Conservation (phyloP, 2,329 filamentous ascomycete species). For the Paraconiothyrium sp. region DNA sequence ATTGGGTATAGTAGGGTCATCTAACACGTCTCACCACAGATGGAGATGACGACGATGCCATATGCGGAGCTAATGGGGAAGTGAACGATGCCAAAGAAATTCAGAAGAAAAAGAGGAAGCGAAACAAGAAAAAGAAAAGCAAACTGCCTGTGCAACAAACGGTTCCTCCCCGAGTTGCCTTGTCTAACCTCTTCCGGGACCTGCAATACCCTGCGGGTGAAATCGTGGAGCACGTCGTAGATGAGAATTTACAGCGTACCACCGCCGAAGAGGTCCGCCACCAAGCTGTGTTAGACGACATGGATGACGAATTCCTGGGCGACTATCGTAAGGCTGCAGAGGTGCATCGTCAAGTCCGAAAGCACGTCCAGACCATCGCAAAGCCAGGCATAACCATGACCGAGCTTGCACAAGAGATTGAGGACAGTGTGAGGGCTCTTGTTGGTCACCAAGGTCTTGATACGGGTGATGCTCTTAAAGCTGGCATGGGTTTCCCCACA, state of each 20-base stretch:
- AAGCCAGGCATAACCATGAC: slow-evolving; percentile 81
- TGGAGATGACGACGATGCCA: slow-evolving; percentile 59
- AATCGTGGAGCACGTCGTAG: slow-evolving; percentile 72
- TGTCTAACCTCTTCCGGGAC: slow-evolving; percentile 75
- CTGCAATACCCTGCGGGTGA: slow-evolving; percentile 77
- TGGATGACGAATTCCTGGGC: slow-evolving; percentile 77
- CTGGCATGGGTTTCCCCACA: slow-evolving; percentile 85
- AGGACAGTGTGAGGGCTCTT: slow-evolving; percentile 78
- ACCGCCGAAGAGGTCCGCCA: slow-evolving; percentile 85
- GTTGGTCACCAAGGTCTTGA: slow-evolving; percentile 78
- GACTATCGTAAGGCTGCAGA: slow-evolving; percentile 89
- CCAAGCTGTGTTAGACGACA: slow-evolving; percentile 68
- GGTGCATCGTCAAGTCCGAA: slow-evolving; percentile 83
- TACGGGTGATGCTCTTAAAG: slow-evolving; percentile 79
- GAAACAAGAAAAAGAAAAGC: slow-evolving; percentile 78
- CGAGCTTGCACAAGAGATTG: slow-evolving; percentile 83
- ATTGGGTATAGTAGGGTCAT: background rate
- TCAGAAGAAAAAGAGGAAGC: slow-evolving; percentile 77
- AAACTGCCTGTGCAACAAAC: slow-evolving; percentile 71
- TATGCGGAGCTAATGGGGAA: slow-evolving; percentile 46
- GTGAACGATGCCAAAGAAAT: slow-evolving; percentile 32
- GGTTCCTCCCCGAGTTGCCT: slow-evolving; percentile 74
- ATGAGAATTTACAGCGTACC: slow-evolving; percentile 80
- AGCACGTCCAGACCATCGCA: slow-evolving; percentile 79
- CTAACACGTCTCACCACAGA: slow-evolving; percentile 17